A percentile compares a stretch with the other conserved stretches of the same genome.
Conservation (phyloP, 2,329 filamentous ascomycete genomes). For the Diaporthe vaccinii region DNA sequence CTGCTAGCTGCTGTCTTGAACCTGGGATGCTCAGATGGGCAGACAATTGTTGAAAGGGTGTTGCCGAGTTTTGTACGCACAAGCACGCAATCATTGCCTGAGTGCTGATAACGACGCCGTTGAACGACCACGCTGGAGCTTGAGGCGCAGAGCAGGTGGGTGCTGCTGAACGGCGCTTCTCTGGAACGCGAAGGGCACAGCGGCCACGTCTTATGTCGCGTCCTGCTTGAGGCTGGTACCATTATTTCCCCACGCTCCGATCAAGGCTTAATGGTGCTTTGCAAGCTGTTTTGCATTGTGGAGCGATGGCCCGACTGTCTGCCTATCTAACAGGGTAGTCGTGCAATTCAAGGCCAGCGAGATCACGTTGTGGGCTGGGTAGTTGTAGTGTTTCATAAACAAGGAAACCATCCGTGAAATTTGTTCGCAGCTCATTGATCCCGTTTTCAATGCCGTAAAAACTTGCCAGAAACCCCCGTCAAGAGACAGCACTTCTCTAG, state of each 20-base stretch:
- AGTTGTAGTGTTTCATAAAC: conserved; percentile 23
- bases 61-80: neutral
- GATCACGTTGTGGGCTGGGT: neutral
- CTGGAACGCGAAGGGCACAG: neutral
- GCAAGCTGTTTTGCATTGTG: conserved; percentile 21
- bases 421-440: conserved; percentile 43
- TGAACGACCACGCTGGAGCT: too few species aligned
- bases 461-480: conserved; percentile 42
- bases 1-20: neutral
- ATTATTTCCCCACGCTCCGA: neutral
- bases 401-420: conserved; percentile 42
- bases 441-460: conserved; percentile 44
- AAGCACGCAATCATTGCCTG: neutral
- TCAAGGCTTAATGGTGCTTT: neutral
- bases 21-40: neutral
- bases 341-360: conserved; percentile 7
- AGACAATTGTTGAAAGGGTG: too few species aligned
- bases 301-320: conserved; percentile 2
- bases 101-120: neutral
- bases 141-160: too few species aligned
- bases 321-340: conserved; percentile 22
- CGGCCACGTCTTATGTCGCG: neutral
- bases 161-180: neutral
- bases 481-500: conserved; percentile 40
- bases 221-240: too few species aligned